Evolutionary conservation across 176 grass and related monocot species (phyloP), one percentile per base, ranked within the genome.

Genomic region (Zea mays): DNA sequence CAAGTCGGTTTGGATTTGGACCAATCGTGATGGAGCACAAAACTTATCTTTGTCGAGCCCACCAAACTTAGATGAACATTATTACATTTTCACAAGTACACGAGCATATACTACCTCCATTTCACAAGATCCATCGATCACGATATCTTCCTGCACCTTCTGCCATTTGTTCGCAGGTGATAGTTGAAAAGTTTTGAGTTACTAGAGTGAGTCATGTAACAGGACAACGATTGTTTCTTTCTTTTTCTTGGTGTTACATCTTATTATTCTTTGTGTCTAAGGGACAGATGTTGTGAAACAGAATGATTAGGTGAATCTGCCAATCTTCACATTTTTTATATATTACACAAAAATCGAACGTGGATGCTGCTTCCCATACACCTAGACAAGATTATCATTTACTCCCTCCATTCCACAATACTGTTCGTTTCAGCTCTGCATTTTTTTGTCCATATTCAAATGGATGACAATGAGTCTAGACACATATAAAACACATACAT

Each of bases 101-200:
- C 7, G 15, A 65, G 40, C 8, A 52, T 42, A 54, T 65, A 73
- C 35, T 73, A 36, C 57, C 16, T 52, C 35, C 14, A n/a, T 55
- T 73, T 64, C 19, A 82, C 17, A 56, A 35, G 64, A 67, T 6
- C 6, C 19, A 44, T 58, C 19, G 13, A 11, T 55, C 63, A 56
- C 4, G 16, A 54, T 37, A 20, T 56, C 4, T 57, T 7, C 19
- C 8, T 55, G 34, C 35, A 73, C 70, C 8, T 75, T 65, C 77
- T 49, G 37, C 64, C 55, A 42, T 81, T 6, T 71, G n/a, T 62
- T 33, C 50, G 42, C 50, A 41, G 60, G 56, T 67, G 5, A 41
- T 55, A 38, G 56, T 52, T 69, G 7, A 75, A 61, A 4, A n/a
- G n/a, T 21, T 9, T 75, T 81, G 19, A 76, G 38, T 63, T 67